phyloP scores from a whole-genome alignment of 1,139 yeast genomes.

The Lipomyces yarrowii region DNA sequence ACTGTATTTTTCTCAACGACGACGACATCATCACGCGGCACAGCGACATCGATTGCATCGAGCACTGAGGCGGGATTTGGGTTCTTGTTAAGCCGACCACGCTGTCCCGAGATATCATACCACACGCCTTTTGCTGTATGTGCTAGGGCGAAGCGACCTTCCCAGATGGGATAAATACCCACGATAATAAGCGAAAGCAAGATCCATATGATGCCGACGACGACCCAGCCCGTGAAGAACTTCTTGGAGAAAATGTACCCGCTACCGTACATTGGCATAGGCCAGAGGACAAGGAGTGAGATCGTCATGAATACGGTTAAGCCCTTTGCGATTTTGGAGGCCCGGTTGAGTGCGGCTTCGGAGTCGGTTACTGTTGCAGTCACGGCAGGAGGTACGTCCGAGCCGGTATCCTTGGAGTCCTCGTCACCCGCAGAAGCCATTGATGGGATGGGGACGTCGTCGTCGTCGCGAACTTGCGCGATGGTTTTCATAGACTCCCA shows the following conservation, averaged over 20 bases:
- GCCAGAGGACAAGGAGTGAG: conserved; percentile 70
- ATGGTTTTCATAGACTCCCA: conserved; percentile 61
- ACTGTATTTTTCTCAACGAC: background rate
- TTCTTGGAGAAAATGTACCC: conserved; percentile 67
- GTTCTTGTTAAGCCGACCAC: background rate
- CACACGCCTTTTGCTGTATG: conserved; percentile 61
- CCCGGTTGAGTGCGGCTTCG: conserved; percentile 38
- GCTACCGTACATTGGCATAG: conserved; percentile 86
- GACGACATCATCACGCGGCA: background rate
- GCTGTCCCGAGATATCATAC: conserved; percentile 66
- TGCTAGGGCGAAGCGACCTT: conserved; percentile 66
- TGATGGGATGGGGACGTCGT: conserved; percentile 40
- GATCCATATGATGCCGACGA: conserved; percentile 73
- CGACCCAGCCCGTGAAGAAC: conserved; percentile 84
- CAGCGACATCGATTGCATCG: background rate
- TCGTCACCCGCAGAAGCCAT: conserved; percentile 11
- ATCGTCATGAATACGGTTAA: conserved; percentile 61
- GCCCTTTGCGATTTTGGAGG: conserved; percentile 56
- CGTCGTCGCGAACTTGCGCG: conserved; percentile 19
- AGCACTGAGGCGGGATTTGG: background rate
- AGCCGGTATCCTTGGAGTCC: conserved; percentile 28
- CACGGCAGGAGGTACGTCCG: conserved; percentile 32
- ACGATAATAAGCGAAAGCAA: conserved; percentile 56
- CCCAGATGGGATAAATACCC: conserved; percentile 62
- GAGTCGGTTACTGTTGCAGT: conserved; percentile 24